phyloP scores from a whole-genome alignment of 495 filamentous ascomycete genomes.

The Talaromyces trachyspermus region DNA sequence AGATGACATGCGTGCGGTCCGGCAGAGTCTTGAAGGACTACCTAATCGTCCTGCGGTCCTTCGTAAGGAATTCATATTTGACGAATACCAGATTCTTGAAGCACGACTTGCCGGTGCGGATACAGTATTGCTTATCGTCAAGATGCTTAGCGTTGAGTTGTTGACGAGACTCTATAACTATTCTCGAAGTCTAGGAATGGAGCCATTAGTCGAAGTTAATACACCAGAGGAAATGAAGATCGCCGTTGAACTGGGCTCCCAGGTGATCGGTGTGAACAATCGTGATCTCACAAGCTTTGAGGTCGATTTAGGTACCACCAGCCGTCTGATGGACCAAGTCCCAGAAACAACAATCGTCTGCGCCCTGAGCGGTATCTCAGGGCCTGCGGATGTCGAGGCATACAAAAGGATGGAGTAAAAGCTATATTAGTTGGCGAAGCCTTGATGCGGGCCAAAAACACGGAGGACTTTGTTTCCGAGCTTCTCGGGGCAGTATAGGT shows the following conservation, averaged over 20 bases:
- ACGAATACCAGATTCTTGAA: constrained; percentile 97
- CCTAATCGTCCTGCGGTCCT: constrained; percentile 85
- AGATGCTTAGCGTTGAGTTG: constrained; percentile 81
- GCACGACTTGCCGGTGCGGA: constrained; percentile 90
- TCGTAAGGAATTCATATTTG: constrained; percentile 96
- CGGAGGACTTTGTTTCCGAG: constrained; percentile 70
- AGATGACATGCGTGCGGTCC: constrained; percentile 83
- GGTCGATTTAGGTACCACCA: constrained; percentile 91
- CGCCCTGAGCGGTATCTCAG: constrained; percentile 89
- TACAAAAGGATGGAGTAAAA: constrained; percentile 86
- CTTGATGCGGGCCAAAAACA: constrained; percentile 80
- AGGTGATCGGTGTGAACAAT: constrained; percentile 97
- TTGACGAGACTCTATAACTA: constrained; percentile 78
- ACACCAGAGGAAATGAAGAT: constrained; percentile 86
- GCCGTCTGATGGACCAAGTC: constrained; percentile 78
- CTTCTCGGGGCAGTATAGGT: constrained; percentile 57
- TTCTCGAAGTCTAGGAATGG: constrained; percentile 88
- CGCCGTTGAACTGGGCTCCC: constrained; percentile 79
- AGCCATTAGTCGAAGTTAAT: constrained; percentile 95
- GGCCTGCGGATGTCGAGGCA: constrained; percentile 80
- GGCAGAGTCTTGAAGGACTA: constrained; percentile 81
- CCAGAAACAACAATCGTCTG: constrained; percentile 82
- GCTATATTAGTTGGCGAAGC: constrained; percentile 93
- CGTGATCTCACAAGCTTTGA: constrained; percentile 92
- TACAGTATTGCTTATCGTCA: constrained; percentile 93